Base-by-base conservation (phyloP, 202 grass and related monocot species). In the Elaeis oleifera region DNA sequence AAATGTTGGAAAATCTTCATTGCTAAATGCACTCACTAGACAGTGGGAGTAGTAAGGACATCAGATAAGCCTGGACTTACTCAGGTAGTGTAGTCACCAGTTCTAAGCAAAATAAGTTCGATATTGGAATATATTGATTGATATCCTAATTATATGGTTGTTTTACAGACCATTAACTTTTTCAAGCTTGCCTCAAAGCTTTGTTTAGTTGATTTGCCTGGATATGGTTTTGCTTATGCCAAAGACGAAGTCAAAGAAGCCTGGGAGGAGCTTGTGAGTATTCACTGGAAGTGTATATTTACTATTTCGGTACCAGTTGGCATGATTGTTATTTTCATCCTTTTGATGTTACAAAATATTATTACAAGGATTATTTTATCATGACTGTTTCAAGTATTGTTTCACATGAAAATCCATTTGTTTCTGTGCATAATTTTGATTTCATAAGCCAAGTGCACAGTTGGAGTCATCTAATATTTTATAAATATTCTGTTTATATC, bases 201-300 rank as follows among this genome's bases (percentile, higher is more conserved):
- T 60, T 86, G 58, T 70, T 81, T 97, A 52, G 92, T 92, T 59
- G 92, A 97, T 78, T 79, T 97, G 52, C 87, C 92, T 67, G 92
- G 92, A 71, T 97, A 97, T 83, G 92, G 92, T 58, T 97, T 92
- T 91, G 88, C 92, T 83, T 92, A 89, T 89, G 92, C 92, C 71
- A 97, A 97, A 69, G 92, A 97, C 20, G 92, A 97, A 77, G 88
- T 97, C 56, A 91, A 89, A 76, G 92, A 97, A 25, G 68, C 88
- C 22, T 97, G 92, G 92, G 84, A 97, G 78, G 88, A 97, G 29
- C 87, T 97, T 86, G 92, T 91, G 75, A 89, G 92, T 57, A 24
- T 48, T 14, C 31, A 56, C 56, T 69, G 39, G 52, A 53, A 16
- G 26, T 18, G 17, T 53, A 53, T 23, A 51, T 28, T 27, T 7